Evolutionary conservation across 305 asterid genomes (phyloP), one percentile per base, ranked within the genome.

Genomic region (Rubia peregrina): DNA sequence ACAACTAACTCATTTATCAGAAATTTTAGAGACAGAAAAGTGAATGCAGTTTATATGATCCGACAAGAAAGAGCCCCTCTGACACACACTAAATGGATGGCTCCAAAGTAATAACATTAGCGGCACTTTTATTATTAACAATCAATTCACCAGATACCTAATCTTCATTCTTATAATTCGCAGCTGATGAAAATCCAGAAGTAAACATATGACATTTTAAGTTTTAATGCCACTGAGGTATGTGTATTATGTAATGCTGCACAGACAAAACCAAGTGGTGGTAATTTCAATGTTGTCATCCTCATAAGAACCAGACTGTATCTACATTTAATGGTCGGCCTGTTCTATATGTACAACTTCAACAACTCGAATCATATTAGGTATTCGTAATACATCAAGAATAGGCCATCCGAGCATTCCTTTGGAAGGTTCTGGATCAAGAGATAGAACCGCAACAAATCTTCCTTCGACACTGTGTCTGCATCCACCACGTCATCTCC

Each of bases 301-400:
- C 36, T 30, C 4, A 30, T n/a, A 30, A 30, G 36, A 73, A 79
- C 81, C 88, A 71, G 84, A 84, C 85, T 73, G 81, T 84, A 86
- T 82, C 55, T 81, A 85, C 87, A 88, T 80, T 86, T 84, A 73
- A 61, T 76, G 84, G 89, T 78, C 79, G 81, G 78, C 82, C 77
- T 72, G 74, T 71, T 72, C 83, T 76, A 77, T 70, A 71, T 78
- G 67, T 80, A 78, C 82, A 76, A 49, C 73, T 21, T 51, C 76
- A 16, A 7, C 73, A 57, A 6, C 62, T 22, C 57, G 22, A 51
- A 62, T 88, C 82, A 92, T 67, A 92, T 87, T 75, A 92, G 72
- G 77, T 88, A 87, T 64, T 92, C 96, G 67, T 85, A 92, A 73
- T 88, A 88, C 91, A 82, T 80, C 51, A 88, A 72, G 89, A 88